Percentiles rank a stretch among this genome's conserved stretches.
These are phyloP conservation scores for Mesotaenium endlicherianum DNA, from an alignment of 139 green algal genomes.

Conservation along the genomic window DNA sequence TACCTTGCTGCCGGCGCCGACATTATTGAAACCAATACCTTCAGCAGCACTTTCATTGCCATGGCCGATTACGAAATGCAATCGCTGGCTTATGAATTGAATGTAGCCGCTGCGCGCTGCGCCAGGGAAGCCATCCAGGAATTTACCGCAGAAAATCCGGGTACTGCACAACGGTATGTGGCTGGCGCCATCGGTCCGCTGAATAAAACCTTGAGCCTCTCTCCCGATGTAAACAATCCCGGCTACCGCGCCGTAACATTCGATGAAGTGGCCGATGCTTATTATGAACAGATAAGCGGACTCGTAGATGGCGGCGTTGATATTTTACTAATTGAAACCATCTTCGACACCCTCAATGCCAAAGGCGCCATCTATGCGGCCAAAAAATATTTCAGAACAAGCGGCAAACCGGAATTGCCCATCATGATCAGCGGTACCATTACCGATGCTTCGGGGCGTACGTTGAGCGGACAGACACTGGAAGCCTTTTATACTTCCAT, in stretches of 20 bases:
- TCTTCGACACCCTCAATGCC: conserved; percentile 97
- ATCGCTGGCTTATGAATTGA: no score
- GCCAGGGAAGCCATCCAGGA: conserved; percentile 66
- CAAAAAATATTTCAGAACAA: conserved; percentile 85
- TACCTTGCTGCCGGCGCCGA: conserved; percentile 88
- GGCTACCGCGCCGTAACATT: conserved; percentile 88
- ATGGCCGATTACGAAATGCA: conserved; percentile 93
- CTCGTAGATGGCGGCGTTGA: conserved; percentile 89
- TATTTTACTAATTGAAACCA: conserved; percentile 96
- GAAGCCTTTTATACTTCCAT: conserved; percentile 97
- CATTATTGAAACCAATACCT: conserved; percentile 99
- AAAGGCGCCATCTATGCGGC: conserved; percentile 89
- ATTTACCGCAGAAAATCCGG: no score
- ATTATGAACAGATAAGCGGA: conserved; percentile 78
- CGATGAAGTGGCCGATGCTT: conserved; percentile 89
- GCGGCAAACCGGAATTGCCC: conserved; percentile 74
- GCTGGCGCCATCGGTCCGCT: conserved; percentile 92
- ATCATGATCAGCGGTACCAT: conserved; percentile 96
- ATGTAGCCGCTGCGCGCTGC: conserved; percentile 48
- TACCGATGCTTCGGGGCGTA: conserved; percentile 87
- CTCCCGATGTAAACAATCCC: conserved; percentile 92
- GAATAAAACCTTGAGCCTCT: conserved; percentile 93
- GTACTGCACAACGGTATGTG: conserved; percentile 85
- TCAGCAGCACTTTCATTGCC: conserved; percentile 88
- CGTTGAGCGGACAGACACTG: conserved; percentile 93